Base-by-base conservation (phyloP, 208 protist species). In the Balamuthia mandrillaris region DNA sequence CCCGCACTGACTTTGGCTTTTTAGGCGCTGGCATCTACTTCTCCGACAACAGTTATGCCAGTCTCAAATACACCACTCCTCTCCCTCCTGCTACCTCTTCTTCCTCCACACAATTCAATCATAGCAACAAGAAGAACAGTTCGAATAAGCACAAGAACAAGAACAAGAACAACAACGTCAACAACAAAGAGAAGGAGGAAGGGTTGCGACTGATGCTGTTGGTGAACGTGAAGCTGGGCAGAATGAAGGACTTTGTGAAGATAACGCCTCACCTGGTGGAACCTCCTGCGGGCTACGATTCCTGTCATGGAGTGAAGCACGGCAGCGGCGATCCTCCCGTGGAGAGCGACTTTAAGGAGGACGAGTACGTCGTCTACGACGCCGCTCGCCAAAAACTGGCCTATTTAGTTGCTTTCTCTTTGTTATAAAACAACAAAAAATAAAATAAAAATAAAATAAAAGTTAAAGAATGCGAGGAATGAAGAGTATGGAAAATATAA, bases 321-420 rank as follows among this genome's bases (percentile, higher is more conserved):
- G 21, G 14, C 47, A 14, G 47, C 47, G 14, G 47, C 47, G 14
- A n/a, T 21, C 21, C 47, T 54, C 47, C 16, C n/a, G 49, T n/a
- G 49, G 18, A 16, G 18, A 29, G 14, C 18, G 81, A 29, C 68
- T 90, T 90, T 78, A 16, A 65, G 37, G 88, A 90, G 52, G 70
- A 89, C 35, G 88, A 90, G 70, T 90, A 90, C 29, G 87, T 88
- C 6, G 81, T 90, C 35, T 90, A 90, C 54, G 49, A 85, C 79
- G 12, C 51, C 7, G 9, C 54, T 4, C 87, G 84, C 56, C 86
- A 89, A 44, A 31, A 29, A n/a, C 35, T 90, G 7, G 24, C n/a
- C 27, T 90, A 88, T 63, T 24, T 90, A 14, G 82, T 90, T 18
- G 42, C 86, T 39, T 42, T 90, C 52, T 14, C 4, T 24, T 27